Percentiles rank a stretch among this genome's conserved stretches.
phyloP scores from a whole-genome alignment of 2,329 filamentous ascomycete species.

The Colletotrichum euphorbiae region DNA sequence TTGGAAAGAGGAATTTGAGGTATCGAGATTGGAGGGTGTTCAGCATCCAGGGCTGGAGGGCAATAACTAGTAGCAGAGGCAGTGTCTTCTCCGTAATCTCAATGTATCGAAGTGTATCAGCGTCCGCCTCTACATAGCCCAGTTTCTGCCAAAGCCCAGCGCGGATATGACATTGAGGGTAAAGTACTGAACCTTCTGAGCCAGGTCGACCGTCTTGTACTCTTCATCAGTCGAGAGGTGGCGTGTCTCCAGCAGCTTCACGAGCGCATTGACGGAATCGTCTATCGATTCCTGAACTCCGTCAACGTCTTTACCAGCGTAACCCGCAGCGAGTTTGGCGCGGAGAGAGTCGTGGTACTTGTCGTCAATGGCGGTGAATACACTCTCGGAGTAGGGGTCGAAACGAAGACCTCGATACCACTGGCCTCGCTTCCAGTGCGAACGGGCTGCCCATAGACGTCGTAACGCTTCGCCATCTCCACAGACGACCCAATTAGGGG shows the following conservation, averaged over 20 bases:
- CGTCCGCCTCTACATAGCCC: conserved; percentile 58
- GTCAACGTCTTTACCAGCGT: conserved; percentile 47
- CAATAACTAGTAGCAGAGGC: conserved; percentile 56
- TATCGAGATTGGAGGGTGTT: conserved; percentile 53
- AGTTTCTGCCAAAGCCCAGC: conserved; percentile 62
- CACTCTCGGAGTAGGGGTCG: conserved; percentile 62
- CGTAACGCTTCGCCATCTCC: conserved; percentile 46
- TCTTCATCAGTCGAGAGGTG: conserved; percentile 49
- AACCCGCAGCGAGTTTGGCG: conserved; percentile 47
- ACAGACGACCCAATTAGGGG: conserved; percentile 46
- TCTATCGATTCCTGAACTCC: conserved; percentile 54
- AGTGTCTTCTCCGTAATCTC: conserved; percentile 54
- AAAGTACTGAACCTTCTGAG: conserved; percentile 62
- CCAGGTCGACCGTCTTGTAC: conserved; percentile 60
- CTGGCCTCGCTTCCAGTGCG: conserved; percentile 42
- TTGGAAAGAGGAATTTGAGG: conserved; percentile 51
- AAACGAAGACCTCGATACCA: conserved; percentile 64
- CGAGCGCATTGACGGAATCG: conserved; percentile 55
- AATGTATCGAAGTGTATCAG: conserved; percentile 60
- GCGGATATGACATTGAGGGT: conserved; percentile 67
- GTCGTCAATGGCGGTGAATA: conserved; percentile 62
- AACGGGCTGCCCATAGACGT: conserved; percentile 47
- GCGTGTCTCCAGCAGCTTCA: conserved; percentile 57
- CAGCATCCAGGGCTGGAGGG: conserved; percentile 56
- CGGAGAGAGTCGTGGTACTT: conserved; percentile 55